Base-by-base conservation (phyloP, 2,329 filamentous ascomycete genomes). In the Pseudogymnoascus pannorum region DNA sequence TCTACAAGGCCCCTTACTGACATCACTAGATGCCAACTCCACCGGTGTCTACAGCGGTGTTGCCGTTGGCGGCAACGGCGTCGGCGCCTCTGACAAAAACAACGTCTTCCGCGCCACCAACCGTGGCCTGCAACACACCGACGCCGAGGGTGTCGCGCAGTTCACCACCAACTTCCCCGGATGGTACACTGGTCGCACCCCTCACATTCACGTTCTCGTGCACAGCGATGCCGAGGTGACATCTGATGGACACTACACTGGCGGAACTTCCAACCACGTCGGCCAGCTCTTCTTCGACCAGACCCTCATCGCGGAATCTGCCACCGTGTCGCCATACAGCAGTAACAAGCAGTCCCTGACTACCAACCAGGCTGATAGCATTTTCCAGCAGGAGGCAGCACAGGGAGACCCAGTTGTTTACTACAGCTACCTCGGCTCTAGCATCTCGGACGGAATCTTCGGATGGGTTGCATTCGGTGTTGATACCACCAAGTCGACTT, bases 281-380 rank as follows among this genome's bases (percentile, higher is more conserved):
- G 85, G 85, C 18, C 85, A 89, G 70, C 69, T 85, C 58, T 88
- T 85, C 77, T 85, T 86, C 70, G 83, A 87, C 71, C 80, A 87
- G 69, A 75, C 76, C 64, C 79, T 88, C 11, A 78, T 83, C 66
- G 66, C 67, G 22, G 64, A 74, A 36, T 81, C 87, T 60, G 79
- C 84, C 64, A 70, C 71, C 9, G 74, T 72, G 0, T 62, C 69
- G 0, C 79, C 81, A 0, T 83, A 83, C 70, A 71, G 63, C 8
- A 69, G 70, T 61, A 83, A 83, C 72, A 76, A 72, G 0, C 75
- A 80, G 63, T 59, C 65, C 0, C 61, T 80, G 16, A 85, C 78
- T 4, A 72, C 68, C 38, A 84, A 85, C 66, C 71, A 72, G 6
- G 72, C 79, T 0, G 82, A 85, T 67, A 62, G 63, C 6, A 78